Evolutionary conservation across 176 grass and related monocot genomes (phyloP), one percentile per base, ranked within the genome.

Genomic region (Areca catechu): DNA sequence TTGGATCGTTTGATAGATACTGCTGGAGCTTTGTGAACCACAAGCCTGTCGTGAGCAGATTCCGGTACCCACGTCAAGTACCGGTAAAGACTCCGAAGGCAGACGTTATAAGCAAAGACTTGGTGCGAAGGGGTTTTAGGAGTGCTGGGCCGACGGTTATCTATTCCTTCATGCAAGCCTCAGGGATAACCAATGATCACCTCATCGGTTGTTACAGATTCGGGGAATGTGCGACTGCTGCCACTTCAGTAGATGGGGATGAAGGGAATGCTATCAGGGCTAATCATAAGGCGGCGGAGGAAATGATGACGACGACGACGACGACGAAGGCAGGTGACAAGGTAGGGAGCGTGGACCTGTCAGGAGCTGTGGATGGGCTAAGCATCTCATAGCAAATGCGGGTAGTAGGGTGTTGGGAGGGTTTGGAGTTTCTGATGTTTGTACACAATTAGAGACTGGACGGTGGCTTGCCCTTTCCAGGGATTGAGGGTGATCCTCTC

Each of bases 101-200:
- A 7, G 93, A 98, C 53, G 72, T 66, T 4, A 92, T 98, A 85
- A 92, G 93, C 84, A 98, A 98, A 82, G 93, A 98, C 55, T 19
- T 98, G 72, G 77, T 91, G 30, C 72, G 81, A 17, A 86, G 93
- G 56, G 93, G 93, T 53, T 85, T 98, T 68, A 81, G 93, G 0
- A 82, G 93, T 7, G 90, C 89, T 16, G 79, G 93, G 3, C 93
- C 84, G 15, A 92, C 93, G 54, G 87, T 98, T 1, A 59, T 98
- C 29, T 98, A 98, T 30, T 85, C 87, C 5, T 98, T 92, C 71
- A 98, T 98, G 93, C 93, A 98, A 73, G 87, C 72, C 53, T 77
- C 81, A 1, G 93, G 93, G 48, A 81, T 98, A 58, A 98, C 81
- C 1, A 98, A 98, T 16, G 93, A 98, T 70, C 93, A 98, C 74